A percentile compares a stretch with the other conserved stretches of the same genome.
These are phyloP conservation scores for Phytopythium vexans DNA, from an alignment of 352 stramenopile species.

Conservation along the genomic window DNA sequence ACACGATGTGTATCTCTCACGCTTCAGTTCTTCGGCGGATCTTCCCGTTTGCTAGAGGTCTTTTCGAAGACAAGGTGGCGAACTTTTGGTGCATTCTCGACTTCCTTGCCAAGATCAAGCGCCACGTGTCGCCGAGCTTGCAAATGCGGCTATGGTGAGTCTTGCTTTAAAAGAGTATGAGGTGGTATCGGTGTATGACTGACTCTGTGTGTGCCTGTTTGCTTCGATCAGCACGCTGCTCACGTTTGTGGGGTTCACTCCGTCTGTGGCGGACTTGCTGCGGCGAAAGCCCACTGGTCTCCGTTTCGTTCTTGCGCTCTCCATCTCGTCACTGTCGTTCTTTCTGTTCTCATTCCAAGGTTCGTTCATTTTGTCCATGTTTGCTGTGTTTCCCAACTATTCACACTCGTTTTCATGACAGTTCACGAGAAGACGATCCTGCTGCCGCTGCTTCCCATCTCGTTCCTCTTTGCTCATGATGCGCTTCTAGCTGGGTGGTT, in stretches of 20 bases:
- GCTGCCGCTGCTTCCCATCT: slow-evolving; percentile 89
- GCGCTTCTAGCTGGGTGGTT: slow-evolving; percentile 73
- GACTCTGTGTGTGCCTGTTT: neutral
- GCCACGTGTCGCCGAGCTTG: slow-evolving; percentile 33
- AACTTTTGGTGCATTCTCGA: slow-evolving; percentile 96
- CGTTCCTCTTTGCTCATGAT: slow-evolving; percentile 73
- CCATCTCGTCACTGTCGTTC: slow-evolving; percentile 89
- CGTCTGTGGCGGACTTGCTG: slow-evolving; percentile 72
- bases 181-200: neutral
- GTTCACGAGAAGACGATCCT: slow-evolving; percentile 98
- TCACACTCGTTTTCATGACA: slow-evolving; percentile 9
- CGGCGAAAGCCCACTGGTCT: slow-evolving; percentile 62
- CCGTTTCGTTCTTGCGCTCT: slow-evolving; percentile 79
- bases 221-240: slow-evolving; percentile 45
- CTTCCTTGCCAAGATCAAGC: slow-evolving; percentile 70
- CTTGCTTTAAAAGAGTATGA: neutral
- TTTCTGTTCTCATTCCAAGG: slow-evolving; percentile 97
- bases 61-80: slow-evolving; percentile 98
- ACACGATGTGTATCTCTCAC: neutral
- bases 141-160: slow-evolving; percentile 78
- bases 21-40: slow-evolving; percentile 88
- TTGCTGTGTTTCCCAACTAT: neutral
- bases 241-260: slow-evolving; percentile 87
- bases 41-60: slow-evolving; percentile 93
- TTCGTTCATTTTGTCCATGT: slow-evolving; percentile 8